Evolutionary conservation across 2,329 filamentous ascomycete genomes (phyloP).

Genomic region (Calonectria hawksworthii): DNA sequence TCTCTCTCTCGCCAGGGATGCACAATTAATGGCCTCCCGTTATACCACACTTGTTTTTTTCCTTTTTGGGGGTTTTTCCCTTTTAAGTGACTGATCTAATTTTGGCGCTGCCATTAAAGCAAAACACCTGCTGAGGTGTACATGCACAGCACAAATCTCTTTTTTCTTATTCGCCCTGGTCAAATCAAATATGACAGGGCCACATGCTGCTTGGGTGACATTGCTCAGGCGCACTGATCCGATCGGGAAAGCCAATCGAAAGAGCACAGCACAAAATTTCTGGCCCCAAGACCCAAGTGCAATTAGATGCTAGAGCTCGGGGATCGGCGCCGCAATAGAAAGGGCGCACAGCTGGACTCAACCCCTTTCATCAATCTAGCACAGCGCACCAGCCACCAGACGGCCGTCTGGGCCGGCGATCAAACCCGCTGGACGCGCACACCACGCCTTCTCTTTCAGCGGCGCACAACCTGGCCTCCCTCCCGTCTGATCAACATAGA

Average conservation of each 20-base stretch:
- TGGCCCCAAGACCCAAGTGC: background rate
- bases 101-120: background rate
- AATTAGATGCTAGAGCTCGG: constrained; percentile 9
- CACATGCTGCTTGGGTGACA: background rate
- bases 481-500: constrained; percentile 3
- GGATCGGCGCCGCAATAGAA: background rate
- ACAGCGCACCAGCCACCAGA: background rate
- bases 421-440: background rate
- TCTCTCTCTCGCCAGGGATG: background rate
- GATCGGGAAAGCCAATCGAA: constrained; percentile 13
- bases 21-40: background rate
- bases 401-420: background rate
- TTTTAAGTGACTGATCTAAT: background rate
- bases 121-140: constrained; percentile 5
- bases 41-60: background rate
- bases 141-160: background rate
- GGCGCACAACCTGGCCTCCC: background rate
- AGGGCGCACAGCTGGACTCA: background rate
- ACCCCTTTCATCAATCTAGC: constrained; percentile 12
- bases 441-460: background rate
- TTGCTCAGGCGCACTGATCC: background rate
- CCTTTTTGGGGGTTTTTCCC: too few species aligned
- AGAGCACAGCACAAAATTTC: background rate
- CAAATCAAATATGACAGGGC: constrained; percentile 2
- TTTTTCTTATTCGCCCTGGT: background rate